phyloP scores from a whole-genome alignment of 805 yeast genomes.

The Barnettozyma siamensis region DNA sequence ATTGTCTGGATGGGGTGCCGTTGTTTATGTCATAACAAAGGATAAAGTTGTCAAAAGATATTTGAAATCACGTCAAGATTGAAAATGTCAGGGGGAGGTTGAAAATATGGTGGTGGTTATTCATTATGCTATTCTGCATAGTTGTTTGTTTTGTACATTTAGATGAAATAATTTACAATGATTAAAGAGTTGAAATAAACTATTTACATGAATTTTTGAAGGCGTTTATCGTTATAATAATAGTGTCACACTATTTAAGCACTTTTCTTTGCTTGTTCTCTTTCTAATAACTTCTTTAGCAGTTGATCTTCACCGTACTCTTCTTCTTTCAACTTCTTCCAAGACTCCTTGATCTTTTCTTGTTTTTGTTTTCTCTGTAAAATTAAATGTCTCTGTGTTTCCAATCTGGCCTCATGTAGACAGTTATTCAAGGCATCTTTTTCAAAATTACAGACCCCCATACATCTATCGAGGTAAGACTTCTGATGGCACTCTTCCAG shows the following conservation, averaged over 20 bases:
- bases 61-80: constrained; percentile 94
- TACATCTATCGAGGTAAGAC: constrained; percentile 59
- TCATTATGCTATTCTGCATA: constrained; percentile 2
- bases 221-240: background rate
- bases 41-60: constrained; percentile 85
- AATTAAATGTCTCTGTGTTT: constrained; percentile 50
- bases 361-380: constrained; percentile 51
- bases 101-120: background rate
- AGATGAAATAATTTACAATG: constrained; percentile 5
- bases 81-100: background rate
- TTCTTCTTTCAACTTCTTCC: constrained; percentile 67
- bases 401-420: constrained; percentile 68
- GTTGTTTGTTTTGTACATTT: constrained; percentile 4
- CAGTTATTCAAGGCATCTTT: constrained; percentile 77
- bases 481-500: constrained; percentile 81
- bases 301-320: constrained; percentile 72
- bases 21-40: constrained; percentile 85
- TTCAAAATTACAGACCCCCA: constrained; percentile 81
- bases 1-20: constrained; percentile 97
- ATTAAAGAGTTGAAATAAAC: background rate
- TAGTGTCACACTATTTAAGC: background rate
- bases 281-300: constrained; percentile 58
- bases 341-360: constrained; percentile 46
- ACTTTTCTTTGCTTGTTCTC: constrained; percentile 36
- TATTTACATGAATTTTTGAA: constrained; percentile 1